Evolutionary conservation across 441 rosid species (phyloP).

Genomic region (Croton setiger): DNA sequence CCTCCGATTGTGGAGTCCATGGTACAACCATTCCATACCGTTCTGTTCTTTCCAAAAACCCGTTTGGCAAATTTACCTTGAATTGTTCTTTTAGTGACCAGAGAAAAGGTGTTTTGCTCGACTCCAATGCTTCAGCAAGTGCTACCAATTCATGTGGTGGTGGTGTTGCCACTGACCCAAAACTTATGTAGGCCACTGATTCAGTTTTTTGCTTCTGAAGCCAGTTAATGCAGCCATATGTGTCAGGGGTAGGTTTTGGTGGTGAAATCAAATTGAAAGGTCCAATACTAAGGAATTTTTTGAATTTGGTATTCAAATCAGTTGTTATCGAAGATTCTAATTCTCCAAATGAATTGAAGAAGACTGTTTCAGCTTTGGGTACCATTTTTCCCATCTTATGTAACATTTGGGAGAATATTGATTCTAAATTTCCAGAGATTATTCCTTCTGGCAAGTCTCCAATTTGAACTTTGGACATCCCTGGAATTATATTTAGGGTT

Average conservation of each 20-base stretch:
- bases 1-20: constrained; percentile 6
- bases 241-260: constrained; percentile 6
- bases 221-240: constrained; percentile 28
- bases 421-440: constrained; percentile 31
- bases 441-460: constrained; percentile 62
- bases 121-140: constrained; percentile 29
- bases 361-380: constrained; percentile 47
- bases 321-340: constrained; percentile 37
- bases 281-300: constrained; percentile 38
- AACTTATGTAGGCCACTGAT: constrained; percentile 37
- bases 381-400: constrained; percentile 43
- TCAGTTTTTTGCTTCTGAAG: constrained; percentile 27
- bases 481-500: constrained; percentile 41
- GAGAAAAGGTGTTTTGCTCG: constrained; percentile 24
- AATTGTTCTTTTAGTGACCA: constrained; percentile 38
- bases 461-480: constrained; percentile 47
- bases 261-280: constrained; percentile 37
- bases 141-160: constrained; percentile 27
- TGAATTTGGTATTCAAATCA: constrained; percentile 41
- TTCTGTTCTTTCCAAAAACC: constrained; percentile 30
- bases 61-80: constrained; percentile 18
- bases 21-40: constrained; percentile 24
- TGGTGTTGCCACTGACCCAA: constrained; percentile 28
- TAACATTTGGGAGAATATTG: constrained; percentile 46
- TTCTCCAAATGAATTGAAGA: constrained; percentile 55